Conservation (phyloP, 495 filamentous ascomycete genomes). For the Saxispiralis lemnorum region DNA sequence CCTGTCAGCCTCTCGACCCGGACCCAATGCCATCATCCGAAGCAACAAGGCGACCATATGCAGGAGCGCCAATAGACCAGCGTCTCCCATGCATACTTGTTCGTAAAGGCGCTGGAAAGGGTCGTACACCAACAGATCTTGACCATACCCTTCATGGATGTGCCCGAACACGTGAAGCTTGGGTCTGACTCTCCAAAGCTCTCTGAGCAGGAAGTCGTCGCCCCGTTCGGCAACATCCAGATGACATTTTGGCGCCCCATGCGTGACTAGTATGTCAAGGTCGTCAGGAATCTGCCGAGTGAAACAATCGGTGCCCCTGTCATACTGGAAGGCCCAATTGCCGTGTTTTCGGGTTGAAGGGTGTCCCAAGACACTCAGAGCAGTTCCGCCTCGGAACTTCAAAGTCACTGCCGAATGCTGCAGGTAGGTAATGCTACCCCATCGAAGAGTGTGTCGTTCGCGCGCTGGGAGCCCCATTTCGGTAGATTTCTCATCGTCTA, state of each 20-base stretch:
- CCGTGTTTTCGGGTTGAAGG: conserved; percentile 44
- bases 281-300: conserved; percentile 49
- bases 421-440: conserved; percentile 44
- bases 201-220: conserved; percentile 54
- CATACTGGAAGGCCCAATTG: conserved; percentile 53
- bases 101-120: no score
- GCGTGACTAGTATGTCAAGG: conserved; percentile 73
- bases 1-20: no score
- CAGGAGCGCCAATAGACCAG: no score
- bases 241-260: conserved; percentile 59
- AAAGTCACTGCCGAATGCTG: conserved; percentile 41
- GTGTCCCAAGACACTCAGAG: conserved; percentile 41
- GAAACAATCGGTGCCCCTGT: conserved; percentile 42
- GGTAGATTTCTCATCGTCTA: conserved; percentile 42
- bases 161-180: conserved; percentile 80
- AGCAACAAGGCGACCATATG: no score
- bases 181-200: conserved; percentile 65
- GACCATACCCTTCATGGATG: conserved; percentile 58
- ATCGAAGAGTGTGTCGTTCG: conserved; percentile 29
- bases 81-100: no score
- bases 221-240: conserved; percentile 53
- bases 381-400: conserved; percentile 24
- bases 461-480: conserved; percentile 24
- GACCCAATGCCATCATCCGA: no score
- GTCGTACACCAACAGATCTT: no score